These are phyloP conservation scores for Neonectria punicea DNA, from an alignment of 2,329 filamentous ascomycete species.

Conservation along the genomic window DNA sequence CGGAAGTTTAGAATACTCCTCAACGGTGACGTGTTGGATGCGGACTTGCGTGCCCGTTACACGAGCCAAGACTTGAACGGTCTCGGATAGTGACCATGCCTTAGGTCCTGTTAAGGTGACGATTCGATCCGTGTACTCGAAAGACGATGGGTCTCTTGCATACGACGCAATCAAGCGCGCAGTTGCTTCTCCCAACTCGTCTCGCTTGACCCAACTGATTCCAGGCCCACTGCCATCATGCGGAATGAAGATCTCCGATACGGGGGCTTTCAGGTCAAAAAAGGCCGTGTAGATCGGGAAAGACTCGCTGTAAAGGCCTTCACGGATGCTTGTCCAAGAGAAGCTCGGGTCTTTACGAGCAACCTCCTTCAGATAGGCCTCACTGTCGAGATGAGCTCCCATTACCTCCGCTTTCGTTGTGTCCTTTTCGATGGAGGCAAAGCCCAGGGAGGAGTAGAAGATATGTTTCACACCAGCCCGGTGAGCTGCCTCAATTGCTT, in stretches of 20 bases:
- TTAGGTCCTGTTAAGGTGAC: constrained; percentile 20
- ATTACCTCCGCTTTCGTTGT: constrained; percentile 27
- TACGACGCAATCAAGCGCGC: constrained; percentile 25
- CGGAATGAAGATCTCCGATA: constrained; percentile 5
- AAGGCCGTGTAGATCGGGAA: constrained; percentile 35
- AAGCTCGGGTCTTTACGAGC: neutral
- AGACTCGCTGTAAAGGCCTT: constrained; percentile 34
- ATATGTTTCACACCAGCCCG: constrained; percentile 27
- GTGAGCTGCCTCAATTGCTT: constrained; percentile 24
- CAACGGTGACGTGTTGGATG: constrained; percentile 26
- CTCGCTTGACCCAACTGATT: constrained; percentile 32
- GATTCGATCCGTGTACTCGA: constrained; percentile 15
- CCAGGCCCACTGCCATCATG: constrained; percentile 28
- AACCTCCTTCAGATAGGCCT: constrained; percentile 15
- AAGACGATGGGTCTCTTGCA: neutral
- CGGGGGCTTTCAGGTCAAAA: constrained; percentile 17
- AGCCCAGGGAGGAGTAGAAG: constrained; percentile 31
- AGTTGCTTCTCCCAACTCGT: constrained; percentile 33
- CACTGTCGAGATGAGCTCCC: constrained; percentile 32
- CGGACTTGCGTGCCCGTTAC: neutral
- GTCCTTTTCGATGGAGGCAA: neutral
- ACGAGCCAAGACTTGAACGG: constrained; percentile 7
- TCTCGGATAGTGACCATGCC: constrained; percentile 18
- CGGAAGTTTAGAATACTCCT: constrained; percentile 24
- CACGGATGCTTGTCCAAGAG: constrained; percentile 30